Base-by-base conservation (phyloP, 176 grass and related monocot species). In the Chrysopogon serrulatus region DNA sequence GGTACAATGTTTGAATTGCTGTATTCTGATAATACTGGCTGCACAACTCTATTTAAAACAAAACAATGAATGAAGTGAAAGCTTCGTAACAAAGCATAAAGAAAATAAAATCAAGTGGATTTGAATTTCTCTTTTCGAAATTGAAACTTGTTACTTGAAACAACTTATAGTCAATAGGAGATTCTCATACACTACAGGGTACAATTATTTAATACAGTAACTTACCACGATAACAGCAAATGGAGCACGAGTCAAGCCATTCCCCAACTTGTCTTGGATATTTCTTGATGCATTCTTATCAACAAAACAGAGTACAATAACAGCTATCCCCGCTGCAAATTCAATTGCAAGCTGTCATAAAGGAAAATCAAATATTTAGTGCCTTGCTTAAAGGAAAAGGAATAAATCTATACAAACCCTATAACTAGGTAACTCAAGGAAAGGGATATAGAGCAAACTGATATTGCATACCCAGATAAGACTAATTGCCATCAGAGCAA, bases 141-240 rank as follows among this genome's bases (percentile, higher is more conserved):
- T 72, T 47, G 35, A 82, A 83, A 66, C n/a, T 30, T 90, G 59
- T 48, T 83, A 42, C 67, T 79, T 74, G 37, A 73, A 74, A 51
- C 8, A 8, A 76, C 49, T 60, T 48, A 48, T 68, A 78, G n/a
- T 67, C 31, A 83, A 47, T 54, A 65, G 23, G 16, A 41, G 11
- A 73, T 65, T 78, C 43, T 54, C 60, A 64, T 63, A 53, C 17
- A 64, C 73, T 88, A 67, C 65, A 80, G 36, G 23, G 9, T 57
- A 41, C 21, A 42, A 16, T 2, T 76, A 27, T 32, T 78, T 47
- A 27, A 73, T 61, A 54, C 27, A 8, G 27, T 64, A 87, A 89
- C 97, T 96, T 88, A 99, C 97, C 24, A 99, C 97, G 13, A 99
- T 91, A 75, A 91, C 90, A 80, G 91, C 93, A 82, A 96, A 96